Conservation (phyloP, 768 basidiomycete genomes). For the Tulasnella sp. region DNA sequence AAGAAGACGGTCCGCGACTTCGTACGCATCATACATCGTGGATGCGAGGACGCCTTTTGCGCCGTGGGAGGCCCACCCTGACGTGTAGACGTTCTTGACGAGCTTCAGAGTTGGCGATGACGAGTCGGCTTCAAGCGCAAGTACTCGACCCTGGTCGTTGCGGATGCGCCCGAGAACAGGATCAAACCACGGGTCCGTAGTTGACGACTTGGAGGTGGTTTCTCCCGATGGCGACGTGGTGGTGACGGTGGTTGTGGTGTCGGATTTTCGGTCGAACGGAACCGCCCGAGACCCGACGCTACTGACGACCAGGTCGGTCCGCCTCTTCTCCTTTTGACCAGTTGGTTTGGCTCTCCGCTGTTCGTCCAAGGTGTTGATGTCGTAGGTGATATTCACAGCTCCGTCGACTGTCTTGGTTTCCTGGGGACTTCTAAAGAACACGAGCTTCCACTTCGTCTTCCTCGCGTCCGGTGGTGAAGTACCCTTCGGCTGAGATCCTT, state of each 20-base stretch:
- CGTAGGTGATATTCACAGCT: slow-evolving; percentile 45
- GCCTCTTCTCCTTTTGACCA: slow-evolving; percentile 47
- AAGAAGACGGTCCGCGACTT: slow-evolving; percentile 66
- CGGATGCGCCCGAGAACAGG: slow-evolving; percentile 53
- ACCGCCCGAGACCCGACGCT: slow-evolving; percentile 83
- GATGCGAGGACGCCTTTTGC: slow-evolving; percentile 87
- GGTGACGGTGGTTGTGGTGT: slow-evolving; percentile 8
- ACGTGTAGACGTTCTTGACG: slow-evolving; percentile 69
- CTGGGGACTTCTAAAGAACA: slow-evolving; percentile 71
- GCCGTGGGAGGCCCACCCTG: slow-evolving; percentile 90
- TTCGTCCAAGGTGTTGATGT: slow-evolving; percentile 56
- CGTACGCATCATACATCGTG: slow-evolving; percentile 91
- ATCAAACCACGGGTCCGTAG: slow-evolving; percentile 53
- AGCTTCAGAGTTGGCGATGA: slow-evolving; percentile 32
- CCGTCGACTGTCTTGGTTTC: slow-evolving; percentile 28
- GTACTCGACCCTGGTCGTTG: slow-evolving; percentile 49
- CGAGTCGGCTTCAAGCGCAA: background rate
- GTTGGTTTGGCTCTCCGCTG: slow-evolving; percentile 47
- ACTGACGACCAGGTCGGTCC: slow-evolving; percentile 77
- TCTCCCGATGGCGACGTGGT: slow-evolving; percentile 26
- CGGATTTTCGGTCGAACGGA: slow-evolving; percentile 37
- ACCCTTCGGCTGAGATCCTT: slow-evolving; percentile 51
- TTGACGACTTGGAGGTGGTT: slow-evolving; percentile 36
- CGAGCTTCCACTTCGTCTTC: slow-evolving; percentile 69
- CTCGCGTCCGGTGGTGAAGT: slow-evolving; percentile 43